Base-by-base conservation (phyloP, 2,329 filamentous ascomycete species). In the Lachnellula cervina region DNA sequence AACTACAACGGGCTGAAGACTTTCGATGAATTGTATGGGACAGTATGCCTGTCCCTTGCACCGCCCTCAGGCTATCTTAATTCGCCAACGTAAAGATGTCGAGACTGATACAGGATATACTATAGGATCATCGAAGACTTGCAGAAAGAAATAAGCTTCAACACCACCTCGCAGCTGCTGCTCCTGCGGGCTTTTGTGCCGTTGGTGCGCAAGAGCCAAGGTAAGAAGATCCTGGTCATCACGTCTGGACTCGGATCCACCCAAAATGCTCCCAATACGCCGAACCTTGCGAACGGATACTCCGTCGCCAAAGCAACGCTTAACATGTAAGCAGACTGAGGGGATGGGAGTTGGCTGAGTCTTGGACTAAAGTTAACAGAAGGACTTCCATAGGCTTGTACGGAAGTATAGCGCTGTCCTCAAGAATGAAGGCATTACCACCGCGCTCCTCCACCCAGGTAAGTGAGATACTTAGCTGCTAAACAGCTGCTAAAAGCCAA, bases 381-480 rank as follows among this genome's bases (percentile, higher is more conserved):
- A n/a, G 42, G 42, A 44, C 23, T 44, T n/a, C 3, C 7, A 44
- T 44, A 44, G 42, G 42, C 46, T 65, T 14, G 50, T 61, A 8
- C 56, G 64, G 4, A 66, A 66, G 55, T 66, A 63, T 63, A 58
- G 61, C 42, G 50, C 57, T 13, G 44, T 50, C 8, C 51, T 66
- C 34, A 66, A 65, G 54, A 23, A 21, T n/a, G 61, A 65, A 9
- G 60, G 59, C 1, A 62, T 65, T 25, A 59, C 60, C n/a, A 59
- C 51, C 23, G 54, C 58, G 17, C 4, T 51, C 53, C 17, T 38
- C 16, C 48, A 8, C 14, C 38, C 13, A 5, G 23, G 19, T 28
- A 43, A 40, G 35, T 34, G 11, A n/a, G 8, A 21, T 45, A 8
- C 5, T 8, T 28, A 7, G 25, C 25, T 28, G 25, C 25, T 28